Evolutionary conservation across 1,139 yeast genomes (phyloP), one percentile per base, ranked within the genome.

Genomic region (Trichomonascaceae sp.): DNA sequence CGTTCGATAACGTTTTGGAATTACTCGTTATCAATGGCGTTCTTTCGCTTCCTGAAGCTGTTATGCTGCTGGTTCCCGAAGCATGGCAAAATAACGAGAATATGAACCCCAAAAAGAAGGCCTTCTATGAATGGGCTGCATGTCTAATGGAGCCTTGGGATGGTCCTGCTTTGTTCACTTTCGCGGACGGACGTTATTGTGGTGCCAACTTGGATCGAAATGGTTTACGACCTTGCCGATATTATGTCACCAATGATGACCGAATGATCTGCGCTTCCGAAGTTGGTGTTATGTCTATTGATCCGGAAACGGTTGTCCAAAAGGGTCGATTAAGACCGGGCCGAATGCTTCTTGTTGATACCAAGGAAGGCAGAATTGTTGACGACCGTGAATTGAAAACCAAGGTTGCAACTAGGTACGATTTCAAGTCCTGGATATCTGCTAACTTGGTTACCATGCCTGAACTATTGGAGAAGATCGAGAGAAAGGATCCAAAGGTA

Each of bases 141-240:
- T 90, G 97, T 74, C 76, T 91, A 63, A 93, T 93, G 97, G 99
- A 93, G 75, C 98, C 99, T 19, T 93, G 99, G 99, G 99, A 93
- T 74, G 99, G 99, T 62, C 99, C 99, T 41, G 98, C 98, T 45
- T 78, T 93, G 64, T 88, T 93, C 76, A 90, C 96, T 39, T 93
- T 93, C 73, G 95, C 98, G 41, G 98, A 93, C 71, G 98, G 96
- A 61, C 82, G 98, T 67, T 93, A 88, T 79, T 89, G 97, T 75
- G 99, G 99, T 75, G 99, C 99, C 53, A 91, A 91, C 70, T 80
- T 93, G 64, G 99, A 93, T 74, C 83, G 99, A 75, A 93, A 93
- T 70, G 99, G 99, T 62, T 81, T 93, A 66, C 86, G 99, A 75
- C 99, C 99, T 49, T 93, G 99, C 76, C 89, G 99, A 72, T 93